Evolutionary conservation across 2,329 filamentous ascomycete species (phyloP).

Genomic region (Hypoxylon sp.): DNA sequence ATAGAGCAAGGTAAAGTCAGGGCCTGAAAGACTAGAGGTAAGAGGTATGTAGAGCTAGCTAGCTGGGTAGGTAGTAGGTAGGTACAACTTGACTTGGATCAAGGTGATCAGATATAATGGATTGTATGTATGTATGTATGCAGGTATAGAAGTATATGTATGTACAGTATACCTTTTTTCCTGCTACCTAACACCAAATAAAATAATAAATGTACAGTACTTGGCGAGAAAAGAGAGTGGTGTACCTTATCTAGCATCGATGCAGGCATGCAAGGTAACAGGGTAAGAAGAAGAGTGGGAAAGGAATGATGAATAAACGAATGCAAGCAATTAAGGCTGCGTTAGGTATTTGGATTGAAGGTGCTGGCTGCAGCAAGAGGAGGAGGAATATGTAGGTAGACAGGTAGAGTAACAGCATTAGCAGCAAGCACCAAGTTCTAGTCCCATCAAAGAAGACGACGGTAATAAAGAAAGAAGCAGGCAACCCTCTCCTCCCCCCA

Average conservation of each 20-base stretch:
- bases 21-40: neutral
- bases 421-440: no score
- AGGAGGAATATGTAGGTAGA: no score
- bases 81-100: conserved; percentile 3
- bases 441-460: no score
- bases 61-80: neutral
- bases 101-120: conserved; percentile 3
- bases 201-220: conserved; percentile 1
- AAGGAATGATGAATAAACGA: conserved; percentile 19
- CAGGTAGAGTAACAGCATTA: no score
- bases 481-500: no score
- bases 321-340: conserved; percentile 23
- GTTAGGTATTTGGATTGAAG: conserved; percentile 1
- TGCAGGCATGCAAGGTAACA: conserved; percentile 26
- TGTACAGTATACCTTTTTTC: conserved; percentile 7
- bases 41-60: neutral
- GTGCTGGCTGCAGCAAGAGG: conserved; percentile 3
- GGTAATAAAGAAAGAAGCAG: no score
- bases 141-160: neutral
- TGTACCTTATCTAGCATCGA: conserved; percentile 33
- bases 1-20: conserved; percentile 11
- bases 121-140: conserved; percentile 1
- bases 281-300: conserved; percentile 21
- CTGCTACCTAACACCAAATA: no score
- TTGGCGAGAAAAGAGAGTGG: neutral